Percentiles rank a stretch among this genome's conserved stretches.
These are phyloP conservation scores for Cyclotella choctawhatcheeana DNA, from an alignment of 108 stramenopile genomes.

Conservation along the genomic window DNA sequence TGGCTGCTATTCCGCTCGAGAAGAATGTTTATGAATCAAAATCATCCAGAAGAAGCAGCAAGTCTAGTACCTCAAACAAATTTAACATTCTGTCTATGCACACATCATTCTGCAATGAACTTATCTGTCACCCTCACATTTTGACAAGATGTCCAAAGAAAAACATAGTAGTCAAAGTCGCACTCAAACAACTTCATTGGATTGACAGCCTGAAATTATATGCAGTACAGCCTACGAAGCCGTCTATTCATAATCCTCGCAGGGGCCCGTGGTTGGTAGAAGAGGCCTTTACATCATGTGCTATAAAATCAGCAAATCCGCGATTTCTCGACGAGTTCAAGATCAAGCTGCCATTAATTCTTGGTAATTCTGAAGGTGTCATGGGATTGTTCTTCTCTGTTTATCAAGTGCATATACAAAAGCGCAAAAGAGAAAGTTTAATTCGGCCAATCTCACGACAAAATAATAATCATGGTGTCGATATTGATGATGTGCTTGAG, in stretches of 20 bases:
- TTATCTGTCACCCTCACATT: constrained; percentile 75
- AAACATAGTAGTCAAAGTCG: constrained; percentile 82
- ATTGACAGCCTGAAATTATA: constrained; percentile 50
- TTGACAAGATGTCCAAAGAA: constrained; percentile 74
- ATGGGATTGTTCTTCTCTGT: constrained; percentile 72
- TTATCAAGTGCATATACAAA: constrained; percentile 60
- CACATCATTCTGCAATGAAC: constrained; percentile 83
- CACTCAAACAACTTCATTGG: constrained; percentile 78
- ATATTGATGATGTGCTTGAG: constrained; percentile 44
- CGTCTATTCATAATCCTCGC: constrained; percentile 76
- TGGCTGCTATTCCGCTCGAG: constrained; percentile 69
- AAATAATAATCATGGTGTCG: constrained; percentile 5
- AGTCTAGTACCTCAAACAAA: constrained; percentile 35
- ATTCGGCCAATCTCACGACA: constrained; percentile 20
- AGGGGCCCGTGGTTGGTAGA: constrained; percentile 81
- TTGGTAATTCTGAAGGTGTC: constrained; percentile 32
- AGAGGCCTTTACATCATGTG: constrained; percentile 73
- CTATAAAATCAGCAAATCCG: constrained; percentile 58
- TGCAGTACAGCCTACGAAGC: constrained; percentile 61
- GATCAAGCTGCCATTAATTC: constrained; percentile 77
- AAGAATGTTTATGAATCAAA: constrained; percentile 30
- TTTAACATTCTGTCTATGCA: constrained; percentile 64
- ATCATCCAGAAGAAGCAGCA: constrained; percentile 26
- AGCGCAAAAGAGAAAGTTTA: constrained; percentile 21
- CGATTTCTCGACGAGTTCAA: constrained; percentile 88